Evolutionary conservation across 495 filamentous ascomycete genomes (phyloP), one percentile per base, ranked within the genome.

Genomic region (Darksidea phi): DNA sequence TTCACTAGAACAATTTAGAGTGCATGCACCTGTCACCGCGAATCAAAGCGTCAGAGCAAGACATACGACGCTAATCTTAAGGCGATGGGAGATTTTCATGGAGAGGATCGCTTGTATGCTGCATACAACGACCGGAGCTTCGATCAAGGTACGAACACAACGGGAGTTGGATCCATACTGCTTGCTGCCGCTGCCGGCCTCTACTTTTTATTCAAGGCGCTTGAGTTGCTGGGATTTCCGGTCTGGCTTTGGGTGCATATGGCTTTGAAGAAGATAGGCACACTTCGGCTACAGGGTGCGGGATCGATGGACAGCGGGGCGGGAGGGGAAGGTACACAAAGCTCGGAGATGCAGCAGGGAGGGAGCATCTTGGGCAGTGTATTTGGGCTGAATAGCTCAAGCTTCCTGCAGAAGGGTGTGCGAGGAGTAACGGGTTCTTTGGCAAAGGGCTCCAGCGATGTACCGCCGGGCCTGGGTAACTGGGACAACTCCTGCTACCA

Each of bases 401-500:
- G 78, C 17, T 75, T 80, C 24, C 21, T 67, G 13, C 73, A 78
- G 18, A 72, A 45, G 45, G 54, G 61, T 15, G 43, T 62, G 11
- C 20, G 23, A 0, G 43, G 45, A 18, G 13, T 63, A 1, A 36
- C 53, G 1, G 51, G 51, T 1, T 37, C 49, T 0, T 37, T 54
- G 17, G 50, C 38, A 15, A 63, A 34, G n/a, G 47, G 28, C 18
- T 54, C 45, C 24, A 48, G 75, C 15, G 72, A 72, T 34, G 63
- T 72, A 25, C 90, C 90, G 1, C 81, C 90, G 4, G 94, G 95
- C 0, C 73, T 97, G 28, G 89, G 89, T 17, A 99, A 99, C 69
- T 87, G 83, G 77, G 86, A 95, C 73, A 96, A 96, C 68, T 95
- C 90, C 0, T 99, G 95, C 73, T 99, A 94, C 70, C 93, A 97